phyloP scores from a whole-genome alignment of 495 filamentous ascomycete genomes.

The Halenospora varia region DNA sequence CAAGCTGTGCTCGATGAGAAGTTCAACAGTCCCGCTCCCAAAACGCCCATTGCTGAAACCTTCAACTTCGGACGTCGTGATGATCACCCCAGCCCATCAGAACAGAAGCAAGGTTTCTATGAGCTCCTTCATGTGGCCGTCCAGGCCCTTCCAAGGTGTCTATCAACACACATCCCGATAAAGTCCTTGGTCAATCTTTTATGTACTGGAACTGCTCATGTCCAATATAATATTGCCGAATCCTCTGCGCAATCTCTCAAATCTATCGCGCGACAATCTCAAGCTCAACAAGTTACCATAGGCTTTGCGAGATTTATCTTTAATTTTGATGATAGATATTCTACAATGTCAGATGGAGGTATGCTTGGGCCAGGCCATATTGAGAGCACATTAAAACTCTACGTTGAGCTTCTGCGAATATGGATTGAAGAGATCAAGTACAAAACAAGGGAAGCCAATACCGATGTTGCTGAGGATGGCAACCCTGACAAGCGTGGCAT shows the following conservation, averaged over 20 bases:
- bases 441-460: slow-evolving; percentile 70
- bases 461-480: slow-evolving; percentile 56
- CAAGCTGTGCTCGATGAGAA: slow-evolving; percentile 95
- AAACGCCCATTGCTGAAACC: slow-evolving; percentile 89
- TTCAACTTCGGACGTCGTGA: slow-evolving; percentile 86
- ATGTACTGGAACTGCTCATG: slow-evolving; percentile 94
- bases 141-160: slow-evolving; percentile 86
- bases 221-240: slow-evolving; percentile 84
- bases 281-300: slow-evolving; percentile 94
- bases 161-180: slow-evolving; percentile 87
- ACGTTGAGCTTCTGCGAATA: slow-evolving; percentile 88
- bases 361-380: slow-evolving; percentile 95
- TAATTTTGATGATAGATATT: slow-evolving; percentile 94
- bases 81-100: slow-evolving; percentile 65
- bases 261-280: slow-evolving; percentile 87
- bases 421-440: slow-evolving; percentile 96
- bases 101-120: slow-evolving; percentile 93
- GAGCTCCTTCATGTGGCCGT: slow-evolving; percentile 94
- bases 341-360: slow-evolving; percentile 96
- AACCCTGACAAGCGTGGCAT: slow-evolving; percentile 55
- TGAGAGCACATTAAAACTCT: slow-evolving; percentile 86
- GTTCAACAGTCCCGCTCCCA: slow-evolving; percentile 78
- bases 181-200: slow-evolving; percentile 92
- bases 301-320: slow-evolving; percentile 97
- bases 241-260: slow-evolving; percentile 92